Conservation (phyloP, 2,329 filamentous ascomycete species). For the Gliomastix tumulicola region DNA sequence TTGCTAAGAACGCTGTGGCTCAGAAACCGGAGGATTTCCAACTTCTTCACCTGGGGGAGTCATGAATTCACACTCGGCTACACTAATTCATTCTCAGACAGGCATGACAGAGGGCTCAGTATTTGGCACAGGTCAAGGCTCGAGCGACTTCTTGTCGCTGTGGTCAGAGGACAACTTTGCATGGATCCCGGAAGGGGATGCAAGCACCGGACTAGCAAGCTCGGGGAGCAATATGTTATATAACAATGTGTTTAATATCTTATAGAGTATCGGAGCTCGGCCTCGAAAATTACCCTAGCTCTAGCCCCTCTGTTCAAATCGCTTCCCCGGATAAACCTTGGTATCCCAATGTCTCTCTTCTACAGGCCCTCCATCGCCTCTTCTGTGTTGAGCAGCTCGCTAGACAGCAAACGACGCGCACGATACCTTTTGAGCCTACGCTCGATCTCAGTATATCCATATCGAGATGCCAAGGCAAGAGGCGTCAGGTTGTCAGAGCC, state of each 20-base stretch:
- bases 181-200: not conserved
- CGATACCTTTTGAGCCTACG: no score
- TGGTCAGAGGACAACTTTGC: not conserved
- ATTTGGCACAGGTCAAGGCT: not conserved
- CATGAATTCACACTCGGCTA: not conserved
- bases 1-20: not conserved
- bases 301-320: no score
- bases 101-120: not conserved
- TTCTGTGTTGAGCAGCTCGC: no score
- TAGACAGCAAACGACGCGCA: no score
- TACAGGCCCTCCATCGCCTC: no score
- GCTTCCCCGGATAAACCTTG: no score
- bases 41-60: not conserved
- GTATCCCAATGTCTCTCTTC: no score
- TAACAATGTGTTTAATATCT: not conserved
- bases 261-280: no score
- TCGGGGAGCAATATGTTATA: not conserved
- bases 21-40: not conserved
- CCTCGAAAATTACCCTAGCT: no score
- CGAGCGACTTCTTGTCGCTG: not conserved
- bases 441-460: no score
- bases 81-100: not conserved
- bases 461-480: no score
- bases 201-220: not conserved
- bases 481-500: no score